Evolutionary conservation across 768 basidiomycete genomes (phyloP).

Genomic region (Boletus rufocinnamomeus): DNA sequence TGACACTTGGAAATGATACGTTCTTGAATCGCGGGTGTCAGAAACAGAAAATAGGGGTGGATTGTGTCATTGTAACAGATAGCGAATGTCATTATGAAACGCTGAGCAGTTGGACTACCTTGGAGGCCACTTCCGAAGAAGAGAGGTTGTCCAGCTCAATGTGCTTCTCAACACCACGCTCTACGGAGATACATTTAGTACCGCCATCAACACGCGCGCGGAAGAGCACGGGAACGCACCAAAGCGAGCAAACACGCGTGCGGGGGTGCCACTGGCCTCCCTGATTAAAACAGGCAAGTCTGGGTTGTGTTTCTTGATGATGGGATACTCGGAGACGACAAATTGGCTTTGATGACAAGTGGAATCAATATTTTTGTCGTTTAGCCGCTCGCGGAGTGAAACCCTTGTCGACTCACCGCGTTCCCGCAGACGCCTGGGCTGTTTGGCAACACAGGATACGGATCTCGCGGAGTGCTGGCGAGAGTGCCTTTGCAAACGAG

Average conservation of each 20-base stretch:
- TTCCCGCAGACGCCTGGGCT: conserved; percentile 73
- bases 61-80: conserved; percentile 9
- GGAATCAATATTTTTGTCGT: conserved; percentile 1
- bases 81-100: conserved; percentile 22
- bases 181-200: conserved; percentile 41
- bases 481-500: conserved; percentile 69
- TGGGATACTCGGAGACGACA: conserved; percentile 70
- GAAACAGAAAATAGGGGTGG: background rate
- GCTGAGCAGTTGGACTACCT: conserved; percentile 62
- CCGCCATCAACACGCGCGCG: conserved; percentile 14
- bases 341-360: conserved; percentile 60
- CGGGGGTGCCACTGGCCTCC: conserved; percentile 77
- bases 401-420: conserved; percentile 53
- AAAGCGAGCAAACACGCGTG: conserved; percentile 82
- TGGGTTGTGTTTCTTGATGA: conserved; percentile 80
- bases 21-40: background rate
- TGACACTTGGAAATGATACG: background rate
- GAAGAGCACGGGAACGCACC: conserved; percentile 51
- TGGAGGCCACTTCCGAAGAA: conserved; percentile 68
- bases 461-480: conserved; percentile 78
- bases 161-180: conserved; percentile 79
- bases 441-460: conserved; percentile 81
- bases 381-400: background rate
- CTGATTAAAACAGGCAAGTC: conserved; percentile 83
- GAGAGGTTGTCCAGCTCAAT: conserved; percentile 78